phyloP scores from a whole-genome alignment of 2,329 filamentous ascomycete genomes.

The Talaromyces islandicus region DNA sequence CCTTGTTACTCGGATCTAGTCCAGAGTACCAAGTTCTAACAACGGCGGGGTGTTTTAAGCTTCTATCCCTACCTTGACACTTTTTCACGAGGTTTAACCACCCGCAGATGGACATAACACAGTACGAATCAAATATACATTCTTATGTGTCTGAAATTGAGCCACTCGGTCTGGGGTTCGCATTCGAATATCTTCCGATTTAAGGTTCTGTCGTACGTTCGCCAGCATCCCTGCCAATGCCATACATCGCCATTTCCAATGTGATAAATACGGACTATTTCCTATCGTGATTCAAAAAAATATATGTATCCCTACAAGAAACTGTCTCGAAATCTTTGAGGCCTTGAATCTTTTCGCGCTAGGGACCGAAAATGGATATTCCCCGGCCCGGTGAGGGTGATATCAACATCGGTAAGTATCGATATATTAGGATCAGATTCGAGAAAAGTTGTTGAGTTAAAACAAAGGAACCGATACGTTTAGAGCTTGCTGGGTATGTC shows the following conservation, averaged over 20 bases:
- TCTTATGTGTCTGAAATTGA: background rate
- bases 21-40: background rate
- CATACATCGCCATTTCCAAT: background rate
- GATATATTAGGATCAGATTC: background rate
- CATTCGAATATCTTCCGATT: background rate
- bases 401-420: slow-evolving; percentile 14
- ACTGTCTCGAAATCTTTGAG: background rate
- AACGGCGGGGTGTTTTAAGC: background rate
- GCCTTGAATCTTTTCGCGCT: background rate
- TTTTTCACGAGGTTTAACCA: background rate
- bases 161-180: background rate
- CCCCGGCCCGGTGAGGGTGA: slow-evolving; percentile 14
- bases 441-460: background rate
- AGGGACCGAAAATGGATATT: slow-evolving; percentile 13
- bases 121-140: background rate
- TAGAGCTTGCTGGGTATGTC: slow-evolving; percentile 11
- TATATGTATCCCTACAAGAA: background rate
- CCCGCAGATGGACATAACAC: background rate
- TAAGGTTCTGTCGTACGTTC: background rate
- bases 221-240: background rate
- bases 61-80: background rate
- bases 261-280: background rate
- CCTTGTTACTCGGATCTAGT: background rate
- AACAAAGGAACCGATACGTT: slow-evolving; percentile 9
- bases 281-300: background rate